Conservation (phyloP, 139 green algal species). For the Chlamydomonas sphaeroides region DNA sequence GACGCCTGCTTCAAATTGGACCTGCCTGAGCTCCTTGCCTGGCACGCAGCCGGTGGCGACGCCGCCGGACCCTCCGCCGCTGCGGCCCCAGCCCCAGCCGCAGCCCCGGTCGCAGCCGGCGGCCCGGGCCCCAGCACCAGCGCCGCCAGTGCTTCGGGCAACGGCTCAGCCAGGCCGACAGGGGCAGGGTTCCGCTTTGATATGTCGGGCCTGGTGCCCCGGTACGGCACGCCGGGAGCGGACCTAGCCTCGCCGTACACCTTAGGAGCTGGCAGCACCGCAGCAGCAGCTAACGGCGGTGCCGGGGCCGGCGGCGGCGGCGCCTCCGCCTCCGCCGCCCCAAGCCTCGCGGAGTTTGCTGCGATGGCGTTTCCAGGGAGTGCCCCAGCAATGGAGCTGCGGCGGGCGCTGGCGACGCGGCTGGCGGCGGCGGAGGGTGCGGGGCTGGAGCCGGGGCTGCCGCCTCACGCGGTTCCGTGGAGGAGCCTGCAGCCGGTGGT, state of each 20-base stretch:
- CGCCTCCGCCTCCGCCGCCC: too few relatives aligned
- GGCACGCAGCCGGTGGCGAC: not conserved
- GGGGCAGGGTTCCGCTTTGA: not conserved
- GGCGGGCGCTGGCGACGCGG: not conserved
- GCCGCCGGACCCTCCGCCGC: not conserved
- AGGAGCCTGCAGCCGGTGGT: not conserved
- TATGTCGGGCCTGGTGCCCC: not conserved
- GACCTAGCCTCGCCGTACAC: not conserved
- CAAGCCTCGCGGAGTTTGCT: not conserved
- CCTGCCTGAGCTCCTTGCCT: slow-evolving; percentile 1
- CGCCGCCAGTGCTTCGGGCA: too few relatives aligned
- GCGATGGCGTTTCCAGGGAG: not conserved
- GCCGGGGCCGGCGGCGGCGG: too few relatives aligned
- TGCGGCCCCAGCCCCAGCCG: not conserved
- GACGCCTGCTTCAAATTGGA: too few relatives aligned
- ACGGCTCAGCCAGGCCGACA: too few relatives aligned
- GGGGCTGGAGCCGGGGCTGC: not conserved
- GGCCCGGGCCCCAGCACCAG: too few relatives aligned
- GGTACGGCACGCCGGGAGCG: not conserved
- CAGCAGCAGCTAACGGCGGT: too few relatives aligned
- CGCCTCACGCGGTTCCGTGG: not conserved
- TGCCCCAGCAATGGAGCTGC: not conserved
- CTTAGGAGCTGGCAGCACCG: too few relatives aligned
- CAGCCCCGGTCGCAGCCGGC: too few relatives aligned
- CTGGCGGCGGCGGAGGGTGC: not conserved